Evolutionary conservation across 2,329 filamentous ascomycete genomes (phyloP).

Genomic region (Diaporthe humulicola): DNA sequence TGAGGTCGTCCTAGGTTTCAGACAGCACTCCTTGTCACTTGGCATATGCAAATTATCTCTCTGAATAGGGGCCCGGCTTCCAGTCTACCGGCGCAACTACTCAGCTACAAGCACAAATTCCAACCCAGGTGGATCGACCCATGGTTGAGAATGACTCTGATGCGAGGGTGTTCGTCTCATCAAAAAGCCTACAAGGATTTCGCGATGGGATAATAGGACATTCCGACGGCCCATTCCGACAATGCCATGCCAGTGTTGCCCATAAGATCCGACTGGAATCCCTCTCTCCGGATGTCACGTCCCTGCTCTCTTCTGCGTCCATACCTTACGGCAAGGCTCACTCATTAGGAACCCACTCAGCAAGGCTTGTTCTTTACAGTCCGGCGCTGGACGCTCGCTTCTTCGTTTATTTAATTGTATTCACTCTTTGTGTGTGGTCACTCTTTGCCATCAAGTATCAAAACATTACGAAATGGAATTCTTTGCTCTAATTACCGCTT

Average conservation of each 20-base stretch:
- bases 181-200: background rate
- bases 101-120: background rate
- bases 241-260: background rate
- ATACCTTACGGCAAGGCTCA: background rate
- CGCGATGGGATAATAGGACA: background rate
- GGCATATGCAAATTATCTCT: slow-evolving; percentile 22
- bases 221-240: background rate
- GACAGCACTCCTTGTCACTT: slow-evolving; percentile 2
- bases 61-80: background rate
- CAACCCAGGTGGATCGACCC: background rate
- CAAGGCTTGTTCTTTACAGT: background rate
- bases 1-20: slow-evolving; percentile 12
- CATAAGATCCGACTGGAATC: background rate
- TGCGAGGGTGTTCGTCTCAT: slow-evolving; percentile 28
- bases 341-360: background rate
- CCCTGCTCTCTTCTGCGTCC: background rate
- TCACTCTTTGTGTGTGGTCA: slow-evolving; percentile 12
- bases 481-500: background rate
- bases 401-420: slow-evolving; percentile 19
- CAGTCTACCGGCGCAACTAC: background rate
- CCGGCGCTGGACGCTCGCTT: slow-evolving; percentile 21
- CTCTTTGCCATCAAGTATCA: background rate
- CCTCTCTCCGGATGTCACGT: background rate
- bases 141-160: slow-evolving; percentile 22
- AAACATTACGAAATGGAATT: background rate